Conservation (phyloP, 129 eudicot species). For the Chrysanthemum lavandulifolium region DNA sequence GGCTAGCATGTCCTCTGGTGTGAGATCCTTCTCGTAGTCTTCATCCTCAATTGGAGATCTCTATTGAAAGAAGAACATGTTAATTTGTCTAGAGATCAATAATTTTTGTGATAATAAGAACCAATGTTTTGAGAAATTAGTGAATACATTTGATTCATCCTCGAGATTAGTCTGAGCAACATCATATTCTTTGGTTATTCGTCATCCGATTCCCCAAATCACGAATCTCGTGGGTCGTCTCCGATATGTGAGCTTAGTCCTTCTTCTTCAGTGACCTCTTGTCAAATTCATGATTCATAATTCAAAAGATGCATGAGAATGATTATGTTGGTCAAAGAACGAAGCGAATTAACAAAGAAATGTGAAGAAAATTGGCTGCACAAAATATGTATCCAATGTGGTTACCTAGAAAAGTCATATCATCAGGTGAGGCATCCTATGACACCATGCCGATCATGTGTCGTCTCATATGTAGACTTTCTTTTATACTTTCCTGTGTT, state of each 20-base stretch:
- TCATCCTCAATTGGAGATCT: conserved; percentile 88
- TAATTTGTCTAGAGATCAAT: conserved; percentile 12
- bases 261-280: conserved; percentile 72
- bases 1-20: conserved; percentile 90
- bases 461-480: too few relatives aligned
- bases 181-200: conserved; percentile 74
- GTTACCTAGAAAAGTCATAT: too few relatives aligned
- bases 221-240: conserved; percentile 81
- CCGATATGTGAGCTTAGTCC: conserved; percentile 63
- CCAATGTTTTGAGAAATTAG: not conserved
- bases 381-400: too few relatives aligned
- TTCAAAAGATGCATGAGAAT: too few relatives aligned
- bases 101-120: not conserved
- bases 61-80: conserved; percentile 32
- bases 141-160: conserved; percentile 69
- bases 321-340: too few relatives aligned
- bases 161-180: conserved; percentile 60
- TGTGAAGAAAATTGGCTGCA: too few relatives aligned
- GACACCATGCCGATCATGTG: too few relatives aligned
- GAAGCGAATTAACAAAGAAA: too few relatives aligned
- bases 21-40: conserved; percentile 64
- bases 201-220: conserved; percentile 97
- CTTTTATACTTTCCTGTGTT: too few relatives aligned
- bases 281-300: conserved; percentile 4
- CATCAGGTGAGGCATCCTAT: too few relatives aligned